These are phyloP conservation scores for Passalora sequoiae DNA, from an alignment of 2,329 filamentous ascomycete genomes.

Conservation along the genomic window DNA sequence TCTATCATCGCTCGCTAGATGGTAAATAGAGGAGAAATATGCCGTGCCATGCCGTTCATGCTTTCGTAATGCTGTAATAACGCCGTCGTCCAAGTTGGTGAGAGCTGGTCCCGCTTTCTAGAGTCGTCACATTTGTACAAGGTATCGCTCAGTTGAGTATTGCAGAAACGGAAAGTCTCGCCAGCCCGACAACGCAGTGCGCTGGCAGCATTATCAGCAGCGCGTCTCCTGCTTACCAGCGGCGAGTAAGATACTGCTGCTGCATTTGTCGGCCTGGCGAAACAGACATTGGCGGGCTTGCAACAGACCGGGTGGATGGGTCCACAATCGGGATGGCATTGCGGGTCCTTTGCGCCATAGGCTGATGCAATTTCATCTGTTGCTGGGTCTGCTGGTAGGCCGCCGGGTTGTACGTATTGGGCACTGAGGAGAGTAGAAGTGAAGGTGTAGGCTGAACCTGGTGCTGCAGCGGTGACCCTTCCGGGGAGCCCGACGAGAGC, in stretches of 20 bases:
- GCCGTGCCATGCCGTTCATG: slow-evolving; percentile 19
- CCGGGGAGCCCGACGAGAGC: slow-evolving; percentile 87
- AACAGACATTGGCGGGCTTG: slow-evolving; percentile 75
- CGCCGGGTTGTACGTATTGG: slow-evolving; percentile 43
- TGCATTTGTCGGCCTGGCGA: slow-evolving; percentile 60
- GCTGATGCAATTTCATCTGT: slow-evolving; percentile 82
- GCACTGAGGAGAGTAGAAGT: slow-evolving; percentile 63
- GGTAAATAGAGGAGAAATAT: slow-evolving; percentile 14
- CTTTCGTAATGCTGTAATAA: slow-evolving; percentile 25
- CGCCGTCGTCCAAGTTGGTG: slow-evolving; percentile 20
- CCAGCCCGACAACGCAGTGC: slow-evolving; percentile 26
- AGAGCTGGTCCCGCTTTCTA: slow-evolving; percentile 17
- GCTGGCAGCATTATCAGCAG: slow-evolving; percentile 18
- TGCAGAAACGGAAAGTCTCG: slow-evolving; percentile 8
- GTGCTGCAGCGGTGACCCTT: slow-evolving; percentile 84
- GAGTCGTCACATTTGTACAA: slow-evolving; percentile 25
- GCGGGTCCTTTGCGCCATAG: slow-evolving; percentile 78
- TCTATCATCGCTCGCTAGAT: slow-evolving; percentile 14
- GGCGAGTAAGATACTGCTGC: slow-evolving; percentile 47
- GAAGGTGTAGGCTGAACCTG: slow-evolving; percentile 66
- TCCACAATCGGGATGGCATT: slow-evolving; percentile 98
- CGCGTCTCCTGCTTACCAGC: slow-evolving; percentile 39
- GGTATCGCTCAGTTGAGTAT: slow-evolving; percentile 18
- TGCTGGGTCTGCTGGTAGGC: slow-evolving; percentile 56
- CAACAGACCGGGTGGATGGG: slow-evolving; percentile 83